Percentiles rank a stretch among this genome's conserved stretches.
phyloP scores from a whole-genome alignment of 2,329 filamentous ascomycete genomes.

The Xylariaceae sp. region DNA sequence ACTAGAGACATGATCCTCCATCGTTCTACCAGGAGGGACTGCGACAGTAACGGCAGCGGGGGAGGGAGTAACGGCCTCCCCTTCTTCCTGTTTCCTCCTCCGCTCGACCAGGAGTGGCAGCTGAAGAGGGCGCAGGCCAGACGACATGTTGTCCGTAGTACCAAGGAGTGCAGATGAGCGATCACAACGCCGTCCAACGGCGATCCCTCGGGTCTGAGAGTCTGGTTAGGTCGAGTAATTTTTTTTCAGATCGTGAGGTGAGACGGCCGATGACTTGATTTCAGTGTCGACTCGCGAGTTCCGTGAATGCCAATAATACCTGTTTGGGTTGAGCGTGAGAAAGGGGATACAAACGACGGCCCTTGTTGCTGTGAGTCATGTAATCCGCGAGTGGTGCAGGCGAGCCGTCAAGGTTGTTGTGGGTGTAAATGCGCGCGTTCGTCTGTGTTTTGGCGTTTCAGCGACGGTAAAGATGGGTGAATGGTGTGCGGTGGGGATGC shows the following conservation, averaged over 20 bases:
- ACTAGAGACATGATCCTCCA: constrained; percentile 39
- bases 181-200: constrained; percentile 17
- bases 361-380: constrained; percentile 1
- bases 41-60: constrained; percentile 13
- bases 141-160: constrained; percentile 25
- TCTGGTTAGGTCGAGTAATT: not conserved
- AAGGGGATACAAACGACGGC: not conserved
- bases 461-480: constrained; percentile 12
- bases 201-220: not conserved
- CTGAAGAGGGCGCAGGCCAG: constrained; percentile 31
- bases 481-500: constrained; percentile 9
- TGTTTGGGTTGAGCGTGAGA: not conserved
- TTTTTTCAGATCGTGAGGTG: not conserved
- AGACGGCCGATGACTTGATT: not conserved
- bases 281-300: not conserved
- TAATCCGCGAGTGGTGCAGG: constrained; percentile 1
- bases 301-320: not conserved
- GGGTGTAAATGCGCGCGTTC: constrained; percentile 17
- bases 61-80: constrained; percentile 18
- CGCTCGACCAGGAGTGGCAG: constrained; percentile 31
- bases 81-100: constrained; percentile 29
- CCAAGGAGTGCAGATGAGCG: constrained; percentile 15
- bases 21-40: constrained; percentile 13
- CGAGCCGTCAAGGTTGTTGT: constrained; percentile 1
- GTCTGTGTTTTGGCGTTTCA: constrained; percentile 16